Conservation (phyloP, 805 yeast species). For the Maudiozyma serrabonitensis region DNA sequence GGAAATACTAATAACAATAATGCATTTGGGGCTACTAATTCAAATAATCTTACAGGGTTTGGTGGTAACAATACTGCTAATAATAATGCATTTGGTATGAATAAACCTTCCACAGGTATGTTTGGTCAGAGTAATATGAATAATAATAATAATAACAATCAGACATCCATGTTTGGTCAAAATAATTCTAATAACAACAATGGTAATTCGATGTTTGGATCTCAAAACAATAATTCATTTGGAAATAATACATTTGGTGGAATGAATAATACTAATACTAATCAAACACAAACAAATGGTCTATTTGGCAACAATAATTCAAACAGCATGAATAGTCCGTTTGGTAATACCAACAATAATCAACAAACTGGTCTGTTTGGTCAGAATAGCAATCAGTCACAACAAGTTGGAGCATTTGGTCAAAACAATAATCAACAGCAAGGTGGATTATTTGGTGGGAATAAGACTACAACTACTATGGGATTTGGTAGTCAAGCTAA, state of each 20-base stretch:
- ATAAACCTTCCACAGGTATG: conserved; percentile 17
- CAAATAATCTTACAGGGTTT: conserved; percentile 5
- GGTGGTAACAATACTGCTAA: conserved; percentile 4
- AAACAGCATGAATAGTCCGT: conserved; percentile 2
- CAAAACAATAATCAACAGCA: conserved; percentile 15
- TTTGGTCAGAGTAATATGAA: neutral
- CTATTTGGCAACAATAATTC: conserved; percentile 19
- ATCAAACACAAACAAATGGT: neutral
- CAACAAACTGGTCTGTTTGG: conserved; percentile 8
- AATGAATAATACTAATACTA: neutral
- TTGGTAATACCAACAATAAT: neutral
- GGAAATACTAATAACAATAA: conserved; percentile 6
- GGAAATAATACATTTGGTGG: neutral
- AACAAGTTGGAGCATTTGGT: conserved; percentile 32
- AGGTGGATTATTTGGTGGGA: conserved; percentile 29
- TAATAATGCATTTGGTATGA: conserved; percentile 28
- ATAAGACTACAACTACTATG: conserved; percentile 13
- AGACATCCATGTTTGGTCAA: conserved; percentile 28
- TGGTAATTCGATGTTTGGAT: conserved; percentile 13
- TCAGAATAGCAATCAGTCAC: conserved; percentile 1
- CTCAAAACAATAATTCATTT: conserved; percentile 4
- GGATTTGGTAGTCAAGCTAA: conserved; percentile 1
- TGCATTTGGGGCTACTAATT: conserved; percentile 23
- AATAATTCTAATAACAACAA: conserved; percentile 11
- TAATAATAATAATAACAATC: conserved; percentile 10